These are phyloP conservation scores for Cyamopsis tetragonoloba DNA, from an alignment of 306 rosid genomes.

Conservation along the genomic window DNA sequence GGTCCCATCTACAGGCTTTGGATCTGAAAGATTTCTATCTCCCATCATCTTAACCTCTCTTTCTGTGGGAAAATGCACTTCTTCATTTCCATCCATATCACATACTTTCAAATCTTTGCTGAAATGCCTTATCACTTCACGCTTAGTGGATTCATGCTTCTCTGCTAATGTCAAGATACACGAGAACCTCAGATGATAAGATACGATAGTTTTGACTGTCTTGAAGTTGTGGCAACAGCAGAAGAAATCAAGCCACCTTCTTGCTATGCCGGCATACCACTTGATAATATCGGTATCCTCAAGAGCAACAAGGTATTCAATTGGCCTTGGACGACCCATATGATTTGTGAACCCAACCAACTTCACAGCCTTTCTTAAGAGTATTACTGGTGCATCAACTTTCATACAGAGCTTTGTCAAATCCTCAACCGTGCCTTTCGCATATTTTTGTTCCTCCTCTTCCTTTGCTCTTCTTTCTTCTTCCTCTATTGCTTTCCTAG, in stretches of 20 bases:
- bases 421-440: conserved; percentile 67
- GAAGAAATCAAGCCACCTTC: conserved; percentile 84
- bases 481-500: conserved; percentile 50
- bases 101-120: conserved; percentile 84
- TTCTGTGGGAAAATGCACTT: conserved; percentile 73
- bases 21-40: conserved; percentile 72
- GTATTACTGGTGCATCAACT: conserved; percentile 75
- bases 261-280: conserved; percentile 87
- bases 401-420: conserved; percentile 73
- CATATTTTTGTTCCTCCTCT: conserved; percentile 68
- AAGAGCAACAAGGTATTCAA: conserved; percentile 58
- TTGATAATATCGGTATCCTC: conserved; percentile 79
- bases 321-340: conserved; percentile 85
- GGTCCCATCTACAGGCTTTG: conserved; percentile 75
- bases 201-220: conserved; percentile 70
- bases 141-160: conserved; percentile 82
- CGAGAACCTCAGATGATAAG: conserved; percentile 88
- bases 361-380: conserved; percentile 66
- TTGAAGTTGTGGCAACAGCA: conserved; percentile 88
- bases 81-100: conserved; percentile 60
- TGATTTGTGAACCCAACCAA: conserved; percentile 78
- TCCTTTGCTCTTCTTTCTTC: conserved; percentile 57
- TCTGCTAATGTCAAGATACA: conserved; percentile 87
- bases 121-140: conserved; percentile 66
- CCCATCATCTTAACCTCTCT: conserved; percentile 93